Percentiles rank a stretch among this genome's conserved stretches.
Conservation (phyloP, 108 stramenopile genomes). For the Asterionellopsis glacialis region DNA sequence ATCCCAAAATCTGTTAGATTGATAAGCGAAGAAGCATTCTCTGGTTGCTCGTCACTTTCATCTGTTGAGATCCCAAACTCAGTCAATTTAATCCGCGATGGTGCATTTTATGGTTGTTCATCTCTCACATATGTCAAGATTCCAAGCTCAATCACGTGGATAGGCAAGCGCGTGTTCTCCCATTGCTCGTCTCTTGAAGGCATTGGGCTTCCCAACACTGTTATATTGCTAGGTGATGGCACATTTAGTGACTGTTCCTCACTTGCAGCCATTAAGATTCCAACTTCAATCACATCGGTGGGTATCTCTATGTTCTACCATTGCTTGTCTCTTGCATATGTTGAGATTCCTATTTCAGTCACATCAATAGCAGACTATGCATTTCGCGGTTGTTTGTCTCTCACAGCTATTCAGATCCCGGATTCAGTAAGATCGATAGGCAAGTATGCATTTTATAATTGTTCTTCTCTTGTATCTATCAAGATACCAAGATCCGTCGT, state of each 20-base stretch:
- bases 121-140: neutral
- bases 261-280: neutral
- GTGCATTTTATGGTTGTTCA: slow-evolving; percentile 4
- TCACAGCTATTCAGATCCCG: neutral
- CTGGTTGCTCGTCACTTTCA: slow-evolving; percentile 27
- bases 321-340: neutral
- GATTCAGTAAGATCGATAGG: neutral
- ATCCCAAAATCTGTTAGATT: neutral
- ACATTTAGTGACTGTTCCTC: neutral
- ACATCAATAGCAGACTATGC: neutral
- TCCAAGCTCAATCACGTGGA: neutral
- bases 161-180: neutral
- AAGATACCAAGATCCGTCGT: slow-evolving; percentile 18
- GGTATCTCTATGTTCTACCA: neutral
- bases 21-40: slow-evolving; percentile 9
- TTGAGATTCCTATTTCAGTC: neutral
- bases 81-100: slow-evolving; percentile 19
- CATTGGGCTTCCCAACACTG: neutral
- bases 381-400: neutral
- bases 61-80: slow-evolving; percentile 21
- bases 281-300: neutral
- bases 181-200: neutral
- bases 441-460: slow-evolving; percentile 36
- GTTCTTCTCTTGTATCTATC: slow-evolving; percentile 19
- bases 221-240: neutral